A percentile compares a stretch with the other conserved stretches of the same genome.
Evolutionary conservation across 2,329 filamentous ascomycete genomes (phyloP).

Genomic region (Sarocladium kiliense): DNA sequence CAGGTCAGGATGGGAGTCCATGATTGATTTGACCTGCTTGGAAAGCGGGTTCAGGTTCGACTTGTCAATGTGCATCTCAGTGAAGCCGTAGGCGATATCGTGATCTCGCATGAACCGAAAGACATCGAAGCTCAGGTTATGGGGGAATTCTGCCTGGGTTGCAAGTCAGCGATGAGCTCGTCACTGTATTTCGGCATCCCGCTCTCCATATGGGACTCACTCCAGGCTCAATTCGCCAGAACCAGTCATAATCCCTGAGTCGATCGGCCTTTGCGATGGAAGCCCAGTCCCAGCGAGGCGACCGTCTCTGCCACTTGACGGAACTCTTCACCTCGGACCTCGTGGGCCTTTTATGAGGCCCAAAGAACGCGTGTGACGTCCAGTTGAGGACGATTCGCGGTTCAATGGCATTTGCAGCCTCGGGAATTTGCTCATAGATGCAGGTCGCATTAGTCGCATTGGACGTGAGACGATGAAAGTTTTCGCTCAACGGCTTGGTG

Average conservation of each 20-base stretch:
- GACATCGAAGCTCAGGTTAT: constrained; percentile 72
- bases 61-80: constrained; percentile 42
- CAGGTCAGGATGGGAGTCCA: constrained; percentile 36
- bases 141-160: constrained; percentile 48
- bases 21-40: constrained; percentile 39
- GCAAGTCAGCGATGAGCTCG: constrained; percentile 14
- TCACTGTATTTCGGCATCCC: no score
- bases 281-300: constrained; percentile 79
- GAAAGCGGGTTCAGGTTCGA: constrained; percentile 38
- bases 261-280: constrained; percentile 76
- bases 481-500: constrained; percentile 68
- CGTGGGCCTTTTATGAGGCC: background rate
- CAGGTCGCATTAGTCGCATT: constrained; percentile 67
- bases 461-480: constrained; percentile 65
- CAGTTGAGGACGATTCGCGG: constrained; percentile 19
- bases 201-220: no score
- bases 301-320: constrained; percentile 47
- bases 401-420: background rate
- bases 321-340: background rate
- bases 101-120: constrained; percentile 83
- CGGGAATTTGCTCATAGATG: constrained; percentile 56
- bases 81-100: constrained; percentile 72
- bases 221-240: constrained; percentile 56
- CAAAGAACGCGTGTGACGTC: background rate
- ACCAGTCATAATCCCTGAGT: constrained; percentile 55